Evolutionary conservation across 2,329 filamentous ascomycete genomes (phyloP).

Genomic region (Xenosphaeropsis pyriputrescens): DNA sequence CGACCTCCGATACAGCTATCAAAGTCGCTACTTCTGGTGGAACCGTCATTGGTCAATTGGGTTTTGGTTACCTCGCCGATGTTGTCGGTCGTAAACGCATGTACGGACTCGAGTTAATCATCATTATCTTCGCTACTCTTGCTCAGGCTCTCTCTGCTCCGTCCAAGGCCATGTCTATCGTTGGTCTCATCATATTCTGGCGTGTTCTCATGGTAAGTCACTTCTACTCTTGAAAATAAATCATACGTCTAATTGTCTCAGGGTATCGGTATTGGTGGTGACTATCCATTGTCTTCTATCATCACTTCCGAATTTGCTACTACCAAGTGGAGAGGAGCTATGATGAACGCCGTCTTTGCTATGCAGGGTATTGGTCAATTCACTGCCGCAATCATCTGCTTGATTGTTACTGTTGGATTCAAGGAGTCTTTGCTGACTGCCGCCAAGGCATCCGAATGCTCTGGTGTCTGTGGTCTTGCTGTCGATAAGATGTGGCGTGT

Average conservation of each 20-base stretch:
- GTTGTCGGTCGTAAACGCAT: conserved; percentile 61
- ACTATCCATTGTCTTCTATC: conserved; percentile 70
- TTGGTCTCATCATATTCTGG: conserved; percentile 66
- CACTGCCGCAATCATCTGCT: conserved; percentile 56
- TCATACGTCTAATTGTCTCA: conserved; percentile 18
- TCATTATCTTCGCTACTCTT: conserved; percentile 68
- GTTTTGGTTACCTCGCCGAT: conserved; percentile 69
- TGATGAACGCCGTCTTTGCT: conserved; percentile 78
- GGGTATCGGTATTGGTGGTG: conserved; percentile 56
- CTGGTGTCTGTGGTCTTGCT: conserved; percentile 47
- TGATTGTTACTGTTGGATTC: conserved; percentile 62
- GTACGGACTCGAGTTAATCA: conserved; percentile 66
- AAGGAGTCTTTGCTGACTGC: conserved; percentile 43
- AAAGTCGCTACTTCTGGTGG: conserved; percentile 75
- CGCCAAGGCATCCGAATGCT: conserved; percentile 37
- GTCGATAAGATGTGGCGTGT: conserved; percentile 83
- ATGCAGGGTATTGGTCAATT: conserved; percentile 82
- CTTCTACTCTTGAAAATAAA: not conserved
- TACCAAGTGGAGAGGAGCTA: conserved; percentile 72
- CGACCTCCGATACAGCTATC: conserved; percentile 61
- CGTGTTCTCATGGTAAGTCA: conserved; percentile 49
- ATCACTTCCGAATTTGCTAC: conserved; percentile 83
- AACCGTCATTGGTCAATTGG: conserved; percentile 69
- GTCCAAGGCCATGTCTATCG: conserved; percentile 46
- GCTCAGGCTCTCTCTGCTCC: conserved; percentile 52